Evolutionary conservation across 2,329 filamentous ascomycete genomes (phyloP).

Genomic region (Colletotrichum lentis): DNA sequence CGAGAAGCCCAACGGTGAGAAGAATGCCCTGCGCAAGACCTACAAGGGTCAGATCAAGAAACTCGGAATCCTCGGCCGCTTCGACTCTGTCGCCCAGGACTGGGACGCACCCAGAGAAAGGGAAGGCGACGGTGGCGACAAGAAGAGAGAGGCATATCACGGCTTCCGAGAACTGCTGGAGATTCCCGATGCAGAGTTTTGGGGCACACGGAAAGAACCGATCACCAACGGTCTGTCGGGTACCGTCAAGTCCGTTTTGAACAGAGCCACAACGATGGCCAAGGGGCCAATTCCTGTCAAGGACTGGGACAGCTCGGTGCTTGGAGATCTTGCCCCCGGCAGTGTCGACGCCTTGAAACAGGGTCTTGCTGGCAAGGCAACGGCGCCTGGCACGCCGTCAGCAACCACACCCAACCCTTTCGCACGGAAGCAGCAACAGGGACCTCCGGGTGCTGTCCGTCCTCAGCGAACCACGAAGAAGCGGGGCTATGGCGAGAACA

Average conservation of each 20-base stretch:
- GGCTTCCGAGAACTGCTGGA: constrained; percentile 62
- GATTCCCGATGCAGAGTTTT: constrained; percentile 52
- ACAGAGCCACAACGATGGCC: constrained; percentile 64
- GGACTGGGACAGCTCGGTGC: constrained; percentile 65
- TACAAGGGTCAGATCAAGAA: constrained; percentile 75
- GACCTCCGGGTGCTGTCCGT: constrained; percentile 48
- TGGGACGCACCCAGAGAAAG: constrained; percentile 55
- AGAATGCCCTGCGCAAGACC: constrained; percentile 72
- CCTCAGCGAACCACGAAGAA: constrained; percentile 75
- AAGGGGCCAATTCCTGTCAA: constrained; percentile 64
- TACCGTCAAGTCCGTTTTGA: constrained; percentile 53
- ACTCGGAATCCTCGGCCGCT: constrained; percentile 68
- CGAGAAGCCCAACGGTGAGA: constrained; percentile 70
- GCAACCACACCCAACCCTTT: constrained; percentile 43
- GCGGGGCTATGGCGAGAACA: constrained; percentile 77
- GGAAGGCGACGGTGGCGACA: constrained; percentile 47
- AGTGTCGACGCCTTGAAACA: constrained; percentile 51
- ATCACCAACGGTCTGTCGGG: constrained; percentile 62
- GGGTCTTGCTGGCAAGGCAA: constrained; percentile 55
- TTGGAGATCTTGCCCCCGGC: constrained; percentile 63
- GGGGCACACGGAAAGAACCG: constrained; percentile 54
- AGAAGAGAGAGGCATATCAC: constrained; percentile 59
- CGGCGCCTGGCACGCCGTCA: constrained; percentile 62
- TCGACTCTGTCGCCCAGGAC: constrained; percentile 64
- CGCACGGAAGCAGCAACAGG: constrained; percentile 35